Evolutionary conservation across 2,329 filamentous ascomycete genomes (phyloP), one percentile per base, ranked within the genome.

Genomic region (Neocatenulostroma microsporum): DNA sequence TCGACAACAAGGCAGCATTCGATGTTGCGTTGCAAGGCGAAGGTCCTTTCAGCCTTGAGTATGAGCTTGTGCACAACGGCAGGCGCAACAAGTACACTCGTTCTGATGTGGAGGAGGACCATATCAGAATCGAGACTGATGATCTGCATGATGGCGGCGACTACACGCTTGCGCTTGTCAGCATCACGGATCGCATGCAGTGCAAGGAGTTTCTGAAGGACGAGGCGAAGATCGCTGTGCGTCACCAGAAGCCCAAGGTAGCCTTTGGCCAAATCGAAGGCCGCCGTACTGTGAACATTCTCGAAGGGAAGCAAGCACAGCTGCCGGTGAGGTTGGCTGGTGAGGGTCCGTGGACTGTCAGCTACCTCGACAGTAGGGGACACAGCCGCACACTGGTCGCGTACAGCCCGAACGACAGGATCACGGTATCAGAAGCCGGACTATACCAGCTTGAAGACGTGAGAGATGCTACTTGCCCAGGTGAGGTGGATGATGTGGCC

Each of bases 41-140:
- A 51, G 73, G 80, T 13, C 91, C 93, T 0, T 96, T 89, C 70
- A 82, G 73, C 15, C 65, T 98, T 25, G 87, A 96, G 56, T 98
- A 94, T 66, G 91, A 96, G 61, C 68, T 95, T 26, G 76, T 95
- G 6, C 84, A 96, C 61, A 84, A 87, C 37, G 88, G 88, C 37
- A 93, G 84, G 62, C 78, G 88, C 36, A 80, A 76, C 45, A 81
- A 83, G 34, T 73, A 82, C 49, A 74, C 72, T 37, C 69, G 77
- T 18, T 68, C 74, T 1, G 69, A 74, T 39, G 83, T 94, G 37
- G 68, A 78, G 17, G 68, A 66, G 2, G 68, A 75, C 33, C 63
- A 69, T 15, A 80, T 80, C 56, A 81, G 71, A 24, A 87, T 98
- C 55, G 75, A 76, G 46, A 95, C 89, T 0, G 74, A 81, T 2